Evolutionary conservation across 2,329 filamentous ascomycete species (phyloP).

Genomic region (Calonectria naviculata): DNA sequence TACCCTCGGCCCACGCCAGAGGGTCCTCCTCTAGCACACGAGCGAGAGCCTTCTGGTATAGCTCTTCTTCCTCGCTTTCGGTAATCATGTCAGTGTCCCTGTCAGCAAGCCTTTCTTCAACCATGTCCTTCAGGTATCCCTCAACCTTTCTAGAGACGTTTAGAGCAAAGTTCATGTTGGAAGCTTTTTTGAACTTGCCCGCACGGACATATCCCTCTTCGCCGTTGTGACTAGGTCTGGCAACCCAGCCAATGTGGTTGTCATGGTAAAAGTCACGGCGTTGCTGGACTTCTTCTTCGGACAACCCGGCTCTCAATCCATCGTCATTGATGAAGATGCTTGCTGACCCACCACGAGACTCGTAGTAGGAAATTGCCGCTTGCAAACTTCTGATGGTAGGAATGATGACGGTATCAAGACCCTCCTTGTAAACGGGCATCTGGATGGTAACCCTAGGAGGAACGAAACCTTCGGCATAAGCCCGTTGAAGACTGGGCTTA

Average conservation of each 20-base stretch:
- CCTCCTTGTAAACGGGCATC: slow-evolving; percentile 16
- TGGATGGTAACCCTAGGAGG: slow-evolving; percentile 29
- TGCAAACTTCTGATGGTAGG: slow-evolving; percentile 9
- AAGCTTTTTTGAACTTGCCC: slow-evolving; percentile 14
- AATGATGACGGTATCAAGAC: slow-evolving; percentile 7
- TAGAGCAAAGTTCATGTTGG: slow-evolving; percentile 21
- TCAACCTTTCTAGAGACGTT: slow-evolving; percentile 14
- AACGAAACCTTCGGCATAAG: slow-evolving; percentile 44
- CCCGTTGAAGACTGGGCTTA: slow-evolving; percentile 46
- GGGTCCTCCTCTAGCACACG: slow-evolving; percentile 60
- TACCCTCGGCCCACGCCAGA: slow-evolving; percentile 21
- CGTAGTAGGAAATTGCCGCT: slow-evolving; percentile 13
- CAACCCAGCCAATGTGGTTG: slow-evolving; percentile 13
- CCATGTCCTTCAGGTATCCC: slow-evolving; percentile 55
- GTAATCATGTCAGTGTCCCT: slow-evolving; percentile 35
- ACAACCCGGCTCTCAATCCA: slow-evolving; percentile 2
- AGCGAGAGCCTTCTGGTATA: slow-evolving; percentile 61
- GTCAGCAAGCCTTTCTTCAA: slow-evolving; percentile 30
- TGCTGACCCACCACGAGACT: slow-evolving; percentile 11
- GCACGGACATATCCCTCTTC: slow-evolving; percentile 10
- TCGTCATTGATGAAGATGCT: slow-evolving; percentile 15
- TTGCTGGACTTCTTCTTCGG: slow-evolving; percentile 6
- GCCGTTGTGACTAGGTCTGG: slow-evolving; percentile 57
- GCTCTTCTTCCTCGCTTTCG: slow-evolving; percentile 49
- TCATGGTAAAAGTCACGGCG: slow-evolving; percentile 19